Evolutionary conservation across 148 eudicot genomes (phyloP).

Genomic region (Cornus suecica): DNA sequence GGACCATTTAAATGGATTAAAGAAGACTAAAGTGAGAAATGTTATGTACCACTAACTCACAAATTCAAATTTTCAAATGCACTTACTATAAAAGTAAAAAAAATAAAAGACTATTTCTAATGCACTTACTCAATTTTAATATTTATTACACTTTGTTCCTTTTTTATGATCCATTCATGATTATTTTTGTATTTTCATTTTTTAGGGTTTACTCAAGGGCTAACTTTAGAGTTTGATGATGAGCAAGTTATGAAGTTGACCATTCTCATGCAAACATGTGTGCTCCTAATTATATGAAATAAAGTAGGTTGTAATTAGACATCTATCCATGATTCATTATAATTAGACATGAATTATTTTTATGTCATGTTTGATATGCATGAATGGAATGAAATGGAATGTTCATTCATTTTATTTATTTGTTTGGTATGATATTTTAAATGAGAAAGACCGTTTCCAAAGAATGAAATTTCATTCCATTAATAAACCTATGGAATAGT

Average conservation of each 20-base stretch:
- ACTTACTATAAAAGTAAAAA: too few relatives aligned
- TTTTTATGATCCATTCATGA: neutral
- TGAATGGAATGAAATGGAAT: too few relatives aligned
- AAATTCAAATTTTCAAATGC: neutral
- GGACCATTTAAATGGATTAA: neutral
- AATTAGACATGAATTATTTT: too few relatives aligned
- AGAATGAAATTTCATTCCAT: too few relatives aligned
- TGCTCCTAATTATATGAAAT: neutral
- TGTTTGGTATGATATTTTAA: too few relatives aligned
- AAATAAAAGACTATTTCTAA: too few relatives aligned
- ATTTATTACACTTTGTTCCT: neutral
- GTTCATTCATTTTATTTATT: too few relatives aligned
- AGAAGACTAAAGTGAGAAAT: neutral
- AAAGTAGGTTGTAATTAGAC: neutral
- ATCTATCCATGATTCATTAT: too few relatives aligned
- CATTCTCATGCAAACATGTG: neutral
- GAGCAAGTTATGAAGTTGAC: neutral
- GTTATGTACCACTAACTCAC: neutral
- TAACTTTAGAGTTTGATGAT: constrained; percentile 3
- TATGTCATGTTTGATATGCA: too few relatives aligned
- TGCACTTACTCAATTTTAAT: neutral
- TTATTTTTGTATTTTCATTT: neutral
- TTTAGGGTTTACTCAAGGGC: neutral
- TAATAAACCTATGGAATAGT: too few relatives aligned
- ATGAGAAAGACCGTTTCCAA: too few relatives aligned